Evolutionary conservation across 495 filamentous ascomycete genomes (phyloP), one percentile per base, ranked within the genome.

Genomic region (Amphirosellinia nigrospora): DNA sequence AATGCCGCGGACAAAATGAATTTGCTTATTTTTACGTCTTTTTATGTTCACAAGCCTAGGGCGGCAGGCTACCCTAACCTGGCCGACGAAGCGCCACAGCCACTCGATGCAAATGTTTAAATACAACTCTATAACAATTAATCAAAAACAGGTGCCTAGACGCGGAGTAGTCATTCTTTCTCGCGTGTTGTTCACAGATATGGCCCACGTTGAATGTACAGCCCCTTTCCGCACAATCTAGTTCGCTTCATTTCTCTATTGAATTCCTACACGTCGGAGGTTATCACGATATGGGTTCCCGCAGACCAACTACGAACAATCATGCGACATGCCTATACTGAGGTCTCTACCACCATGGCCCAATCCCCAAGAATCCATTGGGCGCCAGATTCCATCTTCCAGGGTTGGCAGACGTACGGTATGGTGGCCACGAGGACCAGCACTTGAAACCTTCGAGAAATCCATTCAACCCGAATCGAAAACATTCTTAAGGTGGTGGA

Each of bases 351-450:
- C 55, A 1, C 30, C 13, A 36, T 68, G 66, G 55, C 66, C 50
- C 16, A 46, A 68, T 28, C 71, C 71, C 26, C 50, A 61, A 60
- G 58, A 53, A 41, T 73, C 71, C 2, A 70, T 65, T 32, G 68
- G 63, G 13, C 61, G 71, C 7, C 50, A 71, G 46, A 63, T 73
- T 19, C 52, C 23, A 32, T 67, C 71, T 1, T 34, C 21, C 13
- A 56, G 68, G 5, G 13, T 71, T 21, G 19, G 38, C 16, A 48
- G 21, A 5, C 58, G 64, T 36, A 64, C 36, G 10, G 68, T 50
- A n/a, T 73, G 71, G 71, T 73, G 63, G 52, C 36, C 66, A 10
- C 45, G 46, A 32, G 71, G 71, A 32, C 52, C 71, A 41, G 71
- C 71, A n/a, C 63, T 62, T 28, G 68, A 70, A 23, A 63, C 26